Conservation (phyloP, 768 basidiomycete species). For the Suillus subaureus region DNA sequence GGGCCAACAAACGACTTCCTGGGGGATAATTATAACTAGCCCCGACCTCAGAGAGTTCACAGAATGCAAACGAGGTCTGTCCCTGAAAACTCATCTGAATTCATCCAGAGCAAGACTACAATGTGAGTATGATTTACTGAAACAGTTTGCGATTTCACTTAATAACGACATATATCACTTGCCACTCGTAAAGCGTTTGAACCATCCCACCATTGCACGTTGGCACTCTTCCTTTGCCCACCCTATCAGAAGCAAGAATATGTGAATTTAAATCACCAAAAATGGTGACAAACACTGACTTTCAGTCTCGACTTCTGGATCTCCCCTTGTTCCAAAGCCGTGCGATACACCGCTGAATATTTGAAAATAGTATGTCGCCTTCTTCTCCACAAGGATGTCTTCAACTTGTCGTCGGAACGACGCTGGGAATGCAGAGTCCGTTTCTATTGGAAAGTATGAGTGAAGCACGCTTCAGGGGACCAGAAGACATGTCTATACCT, state of each 20-base stretch:
- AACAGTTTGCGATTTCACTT: not conserved
- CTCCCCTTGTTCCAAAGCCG: constrained; percentile 37
- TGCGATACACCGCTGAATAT: constrained; percentile 50
- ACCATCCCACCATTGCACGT: constrained; percentile 52
- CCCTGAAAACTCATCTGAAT: not conserved
- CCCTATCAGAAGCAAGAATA: constrained; percentile 35
- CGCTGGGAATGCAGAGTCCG: constrained; percentile 54
- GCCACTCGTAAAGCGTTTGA: constrained; percentile 41
- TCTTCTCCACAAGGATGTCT: constrained; percentile 52
- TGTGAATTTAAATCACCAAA: not conserved
- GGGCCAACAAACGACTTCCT: not conserved
- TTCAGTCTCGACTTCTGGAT: constrained; percentile 25
- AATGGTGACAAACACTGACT: constrained; percentile 20
- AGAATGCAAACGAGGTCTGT: not conserved
- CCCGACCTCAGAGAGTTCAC: not conserved
- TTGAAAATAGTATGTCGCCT: constrained; percentile 58
- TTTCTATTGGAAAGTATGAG: constrained; percentile 38
- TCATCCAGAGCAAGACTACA: not conserved
- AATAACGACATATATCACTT: not conserved
- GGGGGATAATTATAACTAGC: not conserved
- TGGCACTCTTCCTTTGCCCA: constrained; percentile 66
- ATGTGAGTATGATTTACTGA: not conserved
- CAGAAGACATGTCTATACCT: constrained; percentile 33
- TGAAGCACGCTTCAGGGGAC: not conserved
- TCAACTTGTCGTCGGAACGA: constrained; percentile 57